Percentiles rank a stretch among this genome's conserved stretches.
These are phyloP conservation scores for Racocetra persica DNA, from an alignment of 371 early-diverging fungal genomes.

Conservation along the genomic window DNA sequence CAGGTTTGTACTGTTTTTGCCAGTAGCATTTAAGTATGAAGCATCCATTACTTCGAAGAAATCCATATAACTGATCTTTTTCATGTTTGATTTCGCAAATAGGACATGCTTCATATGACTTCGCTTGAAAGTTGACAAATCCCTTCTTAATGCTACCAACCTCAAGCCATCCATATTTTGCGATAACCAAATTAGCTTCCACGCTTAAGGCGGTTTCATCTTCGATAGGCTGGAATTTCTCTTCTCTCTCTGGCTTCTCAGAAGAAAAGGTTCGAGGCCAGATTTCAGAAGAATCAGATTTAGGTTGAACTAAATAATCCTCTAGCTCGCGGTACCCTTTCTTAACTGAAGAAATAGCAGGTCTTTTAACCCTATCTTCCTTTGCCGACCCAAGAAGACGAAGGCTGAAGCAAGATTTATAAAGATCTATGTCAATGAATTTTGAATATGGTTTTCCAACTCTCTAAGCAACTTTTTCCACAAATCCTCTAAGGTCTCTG, in stretches of 20 bases:
- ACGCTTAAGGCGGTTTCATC: background rate
- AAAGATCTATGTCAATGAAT: constrained; percentile 35
- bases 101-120: background rate
- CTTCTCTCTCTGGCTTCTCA: background rate
- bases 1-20: background rate
- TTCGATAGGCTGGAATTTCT: background rate
- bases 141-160: background rate
- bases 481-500: constrained; percentile 36
- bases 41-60: background rate
- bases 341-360: constrained; percentile 34
- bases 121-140: background rate
- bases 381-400: constrained; percentile 9
- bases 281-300: constrained; percentile 26
- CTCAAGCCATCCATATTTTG: constrained; percentile 16
- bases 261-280: background rate
- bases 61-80: background rate
- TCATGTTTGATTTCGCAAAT: background rate
- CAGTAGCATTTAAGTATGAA: background rate
- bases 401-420: constrained; percentile 35
- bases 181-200: background rate
- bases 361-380: constrained; percentile 30
- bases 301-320: constrained; percentile 39
- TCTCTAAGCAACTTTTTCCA: constrained; percentile 19
- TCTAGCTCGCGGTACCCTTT: constrained; percentile 13
- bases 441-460: constrained; percentile 30